A percentile compares a stretch with the other conserved stretches of the same genome.
Conservation (phyloP, 2,329 filamentous ascomycete genomes). For the Cytospora chrysosperma region DNA sequence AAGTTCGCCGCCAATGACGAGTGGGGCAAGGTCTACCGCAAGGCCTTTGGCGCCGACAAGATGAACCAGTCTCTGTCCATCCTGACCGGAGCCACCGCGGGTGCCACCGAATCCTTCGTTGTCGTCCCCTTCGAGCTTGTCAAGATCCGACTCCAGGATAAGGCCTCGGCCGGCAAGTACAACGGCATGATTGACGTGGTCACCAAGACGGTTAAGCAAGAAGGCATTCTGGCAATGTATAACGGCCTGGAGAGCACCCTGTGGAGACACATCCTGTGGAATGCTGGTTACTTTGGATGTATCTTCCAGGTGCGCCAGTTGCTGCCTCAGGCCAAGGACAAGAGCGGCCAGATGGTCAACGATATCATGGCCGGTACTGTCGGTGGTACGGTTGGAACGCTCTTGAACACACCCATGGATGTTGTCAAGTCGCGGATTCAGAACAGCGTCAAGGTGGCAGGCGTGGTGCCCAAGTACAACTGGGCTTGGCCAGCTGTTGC, state of each 20-base stretch:
- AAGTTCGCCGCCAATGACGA: slow-evolving; percentile 99
- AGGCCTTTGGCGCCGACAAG: slow-evolving; percentile 77
- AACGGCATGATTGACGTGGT: slow-evolving; percentile 79
- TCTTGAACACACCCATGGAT: slow-evolving; percentile 91
- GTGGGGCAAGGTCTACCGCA: slow-evolving; percentile 94
- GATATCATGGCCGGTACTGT: slow-evolving; percentile 83
- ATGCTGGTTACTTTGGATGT: slow-evolving; percentile 94
- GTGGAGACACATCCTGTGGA: slow-evolving; percentile 85
- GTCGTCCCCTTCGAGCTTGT: slow-evolving; percentile 98
- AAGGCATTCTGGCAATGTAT: slow-evolving; percentile 87
- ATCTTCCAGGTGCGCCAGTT: slow-evolving; percentile 94
- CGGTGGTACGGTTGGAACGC: slow-evolving; percentile 83
- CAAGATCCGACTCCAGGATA: slow-evolving; percentile 97
- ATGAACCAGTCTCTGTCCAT: slow-evolving; percentile 92
- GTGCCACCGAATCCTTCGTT: slow-evolving; percentile 93
- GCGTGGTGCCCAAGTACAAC: slow-evolving; percentile 89
- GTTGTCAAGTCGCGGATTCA: slow-evolving; percentile 98
- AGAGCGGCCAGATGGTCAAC: slow-evolving; percentile 78
- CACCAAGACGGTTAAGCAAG: slow-evolving; percentile 75
- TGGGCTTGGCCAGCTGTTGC: slow-evolving; percentile 90
- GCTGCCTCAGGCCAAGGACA: slow-evolving; percentile 77
- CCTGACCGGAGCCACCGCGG: slow-evolving; percentile 89
- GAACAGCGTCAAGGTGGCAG: slow-evolving; percentile 83
- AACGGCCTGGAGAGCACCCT: slow-evolving; percentile 95
- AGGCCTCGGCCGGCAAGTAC: slow-evolving; percentile 86